Evolutionary conservation across 2,329 filamentous ascomycete genomes (phyloP).

Genomic region (Fusarium anguioides): DNA sequence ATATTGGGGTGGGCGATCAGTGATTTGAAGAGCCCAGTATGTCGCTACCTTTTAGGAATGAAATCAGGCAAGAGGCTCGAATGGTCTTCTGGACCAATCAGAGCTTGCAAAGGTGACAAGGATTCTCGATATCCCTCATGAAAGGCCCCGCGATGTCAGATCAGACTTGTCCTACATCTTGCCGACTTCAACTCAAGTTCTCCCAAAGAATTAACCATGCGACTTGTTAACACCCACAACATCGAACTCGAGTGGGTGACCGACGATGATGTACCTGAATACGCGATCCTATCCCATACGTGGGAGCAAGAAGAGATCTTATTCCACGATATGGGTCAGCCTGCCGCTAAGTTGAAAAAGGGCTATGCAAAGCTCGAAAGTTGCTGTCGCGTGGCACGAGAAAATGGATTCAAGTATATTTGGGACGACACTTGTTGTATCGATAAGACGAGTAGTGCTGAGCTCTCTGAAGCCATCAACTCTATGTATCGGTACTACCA

Average conservation of each 20-base stretch:
- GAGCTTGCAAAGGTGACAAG: neutral
- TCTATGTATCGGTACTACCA: conserved; percentile 39
- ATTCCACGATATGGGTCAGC: conserved; percentile 8
- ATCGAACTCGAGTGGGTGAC: neutral
- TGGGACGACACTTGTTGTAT: conserved; percentile 41
- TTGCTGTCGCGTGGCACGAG: conserved; percentile 8
- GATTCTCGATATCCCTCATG: neutral
- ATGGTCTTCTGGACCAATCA: neutral
- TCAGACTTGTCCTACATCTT: neutral
- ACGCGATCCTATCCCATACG: conserved; percentile 18
- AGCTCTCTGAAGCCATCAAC: conserved; percentile 34
- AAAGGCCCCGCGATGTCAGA: too few relatives aligned
- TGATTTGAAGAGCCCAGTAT: too few relatives aligned
- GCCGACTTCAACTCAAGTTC: neutral
- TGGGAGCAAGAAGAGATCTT: conserved; percentile 20
- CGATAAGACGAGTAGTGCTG: conserved; percentile 33
- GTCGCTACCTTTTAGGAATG: too few relatives aligned
- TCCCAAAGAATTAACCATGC: conserved; percentile 31
- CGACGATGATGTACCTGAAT: neutral
- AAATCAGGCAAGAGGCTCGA: too few relatives aligned
- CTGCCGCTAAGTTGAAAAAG: neutral
- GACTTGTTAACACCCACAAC: conserved; percentile 20
- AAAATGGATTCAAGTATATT: conserved; percentile 18
- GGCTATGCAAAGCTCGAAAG: conserved; percentile 26
- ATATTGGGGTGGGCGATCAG: too few relatives aligned